phyloP scores from a whole-genome alignment of 1,284 basidiomycete genomes.

The Tilletia caries region DNA sequence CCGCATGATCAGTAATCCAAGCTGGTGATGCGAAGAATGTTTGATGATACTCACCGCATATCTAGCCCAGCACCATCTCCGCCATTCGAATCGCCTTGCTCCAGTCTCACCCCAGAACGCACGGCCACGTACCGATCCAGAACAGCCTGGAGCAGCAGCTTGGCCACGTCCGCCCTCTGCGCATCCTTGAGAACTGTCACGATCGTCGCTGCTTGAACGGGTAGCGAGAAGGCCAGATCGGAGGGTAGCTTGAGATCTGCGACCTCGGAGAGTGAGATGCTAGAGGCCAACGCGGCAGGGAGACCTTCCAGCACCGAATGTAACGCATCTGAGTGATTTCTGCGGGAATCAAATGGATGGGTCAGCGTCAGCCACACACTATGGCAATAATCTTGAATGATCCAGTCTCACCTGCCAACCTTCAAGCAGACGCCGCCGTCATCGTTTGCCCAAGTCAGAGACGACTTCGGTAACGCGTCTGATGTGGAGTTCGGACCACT shows the following conservation, averaged over 20 bases:
- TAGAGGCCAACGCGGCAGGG: background rate
- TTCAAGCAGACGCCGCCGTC: conserved; percentile 7
- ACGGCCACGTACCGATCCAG: conserved; percentile 31
- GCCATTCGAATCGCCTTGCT: background rate
- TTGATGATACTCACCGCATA: background rate
- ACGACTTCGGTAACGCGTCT: background rate
- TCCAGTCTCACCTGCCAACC: background rate
- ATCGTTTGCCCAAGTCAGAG: background rate
- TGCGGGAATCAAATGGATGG: too few species aligned
- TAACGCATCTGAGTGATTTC: background rate
- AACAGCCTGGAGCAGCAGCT: conserved; percentile 22
- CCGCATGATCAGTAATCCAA: too few species aligned
- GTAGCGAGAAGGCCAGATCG: conserved; percentile 28
- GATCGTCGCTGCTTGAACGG: conserved; percentile 32
- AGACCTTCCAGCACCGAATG: background rate
- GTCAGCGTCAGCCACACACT: too few species aligned
- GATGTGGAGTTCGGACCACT: background rate
- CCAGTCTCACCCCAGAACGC: background rate
- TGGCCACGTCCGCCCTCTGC: conserved; percentile 29
- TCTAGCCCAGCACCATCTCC: background rate
- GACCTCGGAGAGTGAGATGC: background rate
- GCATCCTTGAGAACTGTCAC: conserved; percentile 24
- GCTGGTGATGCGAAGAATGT: too few species aligned
- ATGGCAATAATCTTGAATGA: background rate
- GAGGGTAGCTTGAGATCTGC: conserved; percentile 21